These are phyloP conservation scores for Candolleomyces eurysporus DNA, from an alignment of 768 basidiomycete species.

Conservation along the genomic window DNA sequence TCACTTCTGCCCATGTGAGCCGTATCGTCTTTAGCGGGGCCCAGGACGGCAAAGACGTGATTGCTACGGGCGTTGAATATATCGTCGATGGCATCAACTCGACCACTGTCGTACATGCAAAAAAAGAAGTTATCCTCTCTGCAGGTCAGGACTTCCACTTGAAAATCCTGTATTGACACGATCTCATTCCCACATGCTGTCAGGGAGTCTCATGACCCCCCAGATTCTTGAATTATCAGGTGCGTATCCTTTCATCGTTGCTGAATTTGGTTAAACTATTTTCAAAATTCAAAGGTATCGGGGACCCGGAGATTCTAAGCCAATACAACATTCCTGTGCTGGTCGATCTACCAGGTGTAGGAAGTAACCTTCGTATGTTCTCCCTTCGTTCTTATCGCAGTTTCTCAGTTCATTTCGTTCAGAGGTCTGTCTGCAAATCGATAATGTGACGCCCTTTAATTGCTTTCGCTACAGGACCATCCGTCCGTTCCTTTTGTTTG, in stretches of 20 bases:
- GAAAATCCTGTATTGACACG: background rate
- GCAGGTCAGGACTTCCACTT: slow-evolving; percentile 35
- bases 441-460: background rate
- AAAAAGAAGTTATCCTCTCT: slow-evolving; percentile 50
- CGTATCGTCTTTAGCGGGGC: slow-evolving; percentile 33
- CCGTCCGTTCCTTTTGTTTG: background rate
- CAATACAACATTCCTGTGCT: slow-evolving; percentile 4
- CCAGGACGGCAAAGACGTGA: slow-evolving; percentile 42
- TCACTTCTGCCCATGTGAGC: slow-evolving; percentile 23
- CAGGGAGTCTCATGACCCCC: slow-evolving; percentile 16
- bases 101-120: slow-evolving; percentile 31
- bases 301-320: background rate
- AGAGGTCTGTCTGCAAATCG: background rate
- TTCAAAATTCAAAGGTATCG: slow-evolving; percentile 1
- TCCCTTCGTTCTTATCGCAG: background rate
- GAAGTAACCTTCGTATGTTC: slow-evolving; percentile 7
- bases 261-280: background rate
- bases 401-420: background rate
- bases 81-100: slow-evolving; percentile 25
- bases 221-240: slow-evolving; percentile 25
- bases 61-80: slow-evolving; percentile 31
- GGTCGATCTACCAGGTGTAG: slow-evolving; percentile 8
- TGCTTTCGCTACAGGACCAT: slow-evolving; percentile 5
- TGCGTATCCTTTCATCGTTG: slow-evolving; percentile 6
- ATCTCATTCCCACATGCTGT: background rate